Base-by-base conservation (phyloP, 2,329 filamentous ascomycete genomes). In the Pestalotiopsis fici region DNA sequence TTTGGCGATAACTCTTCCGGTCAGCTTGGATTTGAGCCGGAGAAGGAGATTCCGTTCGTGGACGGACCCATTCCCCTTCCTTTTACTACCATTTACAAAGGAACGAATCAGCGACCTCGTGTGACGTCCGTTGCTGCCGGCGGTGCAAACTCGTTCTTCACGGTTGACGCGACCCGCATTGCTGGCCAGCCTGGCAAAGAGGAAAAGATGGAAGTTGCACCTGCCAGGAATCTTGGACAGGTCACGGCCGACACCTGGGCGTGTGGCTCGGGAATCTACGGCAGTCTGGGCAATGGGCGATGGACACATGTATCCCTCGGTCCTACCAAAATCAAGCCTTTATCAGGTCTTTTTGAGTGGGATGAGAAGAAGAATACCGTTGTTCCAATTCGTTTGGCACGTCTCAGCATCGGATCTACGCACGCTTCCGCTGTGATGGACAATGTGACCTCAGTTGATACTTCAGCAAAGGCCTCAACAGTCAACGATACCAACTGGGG, bases 1-100 rank as follows among this genome's bases (percentile, higher is more conserved):
- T 98, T 97, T 81, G 96, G 96, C 47, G 95, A 98, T 78, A 98
- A 98, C 80, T 90, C 90, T 0, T 88, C 89, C 56, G 96, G 96
- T n/a, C 96, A 98, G 79, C 86, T 98, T 3, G 95, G 95, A n/a
- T 90, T 95, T 73, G 89, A 93, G 63, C 88, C 87, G 65, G 89
- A 89, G 61, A 77, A 86, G 0, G 87, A 91, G 31, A 83, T 88
- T 18, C 84, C 88, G 7, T 87, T 82, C 67, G 83, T 92, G 27
- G 92, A 95, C 71, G 85, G 86, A 0, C 94, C 96, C 0, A 88
- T 90, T 3, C 85, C 90, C 5, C 78, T 98, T 2, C 87, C 93
- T 1, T 86, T 93, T 50, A 87, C 88, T 69, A 88, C 87, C 69
- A 88, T 97, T 5, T 98, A 98, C 78, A 83, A 85, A 57, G 89